Evolutionary conservation across 305 asterid species (phyloP), one percentile per base, ranked within the genome.

Genomic region (Fraxinus paxiana): DNA sequence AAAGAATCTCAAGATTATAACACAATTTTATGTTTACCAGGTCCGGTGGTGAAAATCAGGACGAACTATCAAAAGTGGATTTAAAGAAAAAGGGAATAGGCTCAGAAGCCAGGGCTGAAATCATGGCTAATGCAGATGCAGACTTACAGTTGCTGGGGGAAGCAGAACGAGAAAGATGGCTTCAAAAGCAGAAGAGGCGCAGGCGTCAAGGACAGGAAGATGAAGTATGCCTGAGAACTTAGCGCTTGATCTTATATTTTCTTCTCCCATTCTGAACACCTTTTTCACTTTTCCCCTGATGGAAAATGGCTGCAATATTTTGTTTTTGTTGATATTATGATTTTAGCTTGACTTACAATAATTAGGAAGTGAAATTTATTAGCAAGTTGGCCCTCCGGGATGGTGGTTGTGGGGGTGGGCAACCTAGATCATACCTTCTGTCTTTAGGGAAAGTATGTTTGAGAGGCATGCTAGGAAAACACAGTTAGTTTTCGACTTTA

Each of bases 161-260:
- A 80, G 96, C 91, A 61, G 99, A 96, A 87, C 87, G 97, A 48
- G 95, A 88, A 83, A 90, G 97, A 86, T 94, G 84, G 69, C 85
- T 91, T 83, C 82, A 85, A 81, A 96, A 92, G 90, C 97, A 91
- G 88, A 96, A 94, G 88, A 91, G 84, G 86, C 95, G 97, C 38
- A 91, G 97, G 85, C 96, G 91, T 73, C 95, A 88, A 81, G 98
- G 99, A 75, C 98, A 91, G 15, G 99, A 96, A 87, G 97, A 96
- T 26, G 97, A 94, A 70, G 99, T 92, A 86, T 82, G 89, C 85
- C 83, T 77, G 73, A 76, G 37, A 75, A 33, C 18, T 5, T 71
- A 33, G 35, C 38, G 12, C 37, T 61, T 82, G 74, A 35, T 73
- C 43, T 71, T 73, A 65, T 34, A 56, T 67, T n/a, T 3, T 46